A percentile compares a stretch with the other conserved stretches of the same genome.
phyloP scores from a whole-genome alignment of 2,329 filamentous ascomycete genomes.

The Phialocephala subalpina region DNA sequence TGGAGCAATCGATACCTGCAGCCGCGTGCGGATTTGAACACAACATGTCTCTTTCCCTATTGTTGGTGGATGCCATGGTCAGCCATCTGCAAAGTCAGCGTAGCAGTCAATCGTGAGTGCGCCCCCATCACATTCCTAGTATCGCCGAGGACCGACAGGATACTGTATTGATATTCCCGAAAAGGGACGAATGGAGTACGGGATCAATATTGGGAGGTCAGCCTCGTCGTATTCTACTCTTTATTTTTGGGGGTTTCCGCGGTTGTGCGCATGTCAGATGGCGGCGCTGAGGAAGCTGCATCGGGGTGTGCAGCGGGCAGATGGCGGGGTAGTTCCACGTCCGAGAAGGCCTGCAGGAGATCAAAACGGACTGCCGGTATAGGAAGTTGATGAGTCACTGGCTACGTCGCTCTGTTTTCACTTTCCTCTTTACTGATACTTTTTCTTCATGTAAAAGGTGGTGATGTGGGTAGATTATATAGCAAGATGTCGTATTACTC shows the following conservation, averaged over 20 bases:
- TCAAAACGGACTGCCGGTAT: background rate
- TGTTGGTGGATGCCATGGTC: conserved; percentile 5
- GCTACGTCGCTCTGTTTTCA: background rate
- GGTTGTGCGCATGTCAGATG: conserved; percentile 1
- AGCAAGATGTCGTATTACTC: background rate
- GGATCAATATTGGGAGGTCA: background rate
- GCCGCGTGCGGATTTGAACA: background rate
- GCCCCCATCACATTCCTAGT: background rate
- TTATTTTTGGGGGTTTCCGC: background rate
- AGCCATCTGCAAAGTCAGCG: conserved; percentile 7
- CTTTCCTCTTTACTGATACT: background rate
- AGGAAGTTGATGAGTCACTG: background rate
- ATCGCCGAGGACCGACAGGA: background rate
- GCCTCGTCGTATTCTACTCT: background rate
- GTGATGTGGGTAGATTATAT: background rate
- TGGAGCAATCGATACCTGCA: background rate
- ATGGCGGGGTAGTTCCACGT: conserved; percentile 10
- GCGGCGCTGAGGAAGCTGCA: too few relatives aligned
- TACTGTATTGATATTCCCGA: background rate
- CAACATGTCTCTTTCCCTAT: background rate
- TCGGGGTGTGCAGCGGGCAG: too few relatives aligned
- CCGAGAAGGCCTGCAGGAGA: background rate
- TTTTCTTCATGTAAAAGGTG: background rate
- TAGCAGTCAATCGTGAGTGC: background rate
- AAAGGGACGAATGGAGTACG: background rate